Evolutionary conservation across 139 green algal species (phyloP), one percentile per base, ranked within the genome.

Genomic region (Nannochloris sp.): DNA sequence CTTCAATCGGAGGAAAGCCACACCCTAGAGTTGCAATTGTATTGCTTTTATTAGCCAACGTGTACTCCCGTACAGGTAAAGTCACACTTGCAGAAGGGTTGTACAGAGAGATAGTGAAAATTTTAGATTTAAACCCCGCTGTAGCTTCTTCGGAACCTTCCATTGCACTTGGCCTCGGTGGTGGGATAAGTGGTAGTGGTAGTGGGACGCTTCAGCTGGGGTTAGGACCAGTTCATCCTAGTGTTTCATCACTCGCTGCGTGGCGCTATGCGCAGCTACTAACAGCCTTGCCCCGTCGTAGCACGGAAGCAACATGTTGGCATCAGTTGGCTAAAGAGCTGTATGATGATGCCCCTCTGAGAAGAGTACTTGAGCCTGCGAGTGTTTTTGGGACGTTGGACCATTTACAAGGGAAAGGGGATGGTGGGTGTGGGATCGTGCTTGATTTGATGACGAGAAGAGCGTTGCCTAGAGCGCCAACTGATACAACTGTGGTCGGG

Each of bases 191-290:
- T 33, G 63, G 46, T 25, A 19, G 24, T 39, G 61, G 9, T 37
- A 35, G 6, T 5, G 45, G 31, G 23, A 38, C 34, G 12, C 55
- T 45, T 38, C 6, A 47, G 4, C 7, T 30, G 13, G 45, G 35
- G 6, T n/a, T 39, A 2, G 6, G 60, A 46, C 47, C 35, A 65
- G 67, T 85, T 23, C 87, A 93, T 61, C 60, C 75, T 29, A 81
- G 54, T 33, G 25, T 84, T 4, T 70, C 27, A 8, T 81, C 87
- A 15, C 32, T 84, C 71, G 53, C 83, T 25, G 62, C 67, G 15
- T 95, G 87, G 87, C 81, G 81, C 2, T 86, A 82, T 42, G 67
- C 71, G 30, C 87, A 93, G 75, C 74, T 95, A 71, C 76, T 95
- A 39, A 81, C 70, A 6, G 81, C 70, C 31, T 45, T 93, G 68